phyloP scores from a whole-genome alignment of 805 yeast genomes.

The Teunomyces cretensis region DNA sequence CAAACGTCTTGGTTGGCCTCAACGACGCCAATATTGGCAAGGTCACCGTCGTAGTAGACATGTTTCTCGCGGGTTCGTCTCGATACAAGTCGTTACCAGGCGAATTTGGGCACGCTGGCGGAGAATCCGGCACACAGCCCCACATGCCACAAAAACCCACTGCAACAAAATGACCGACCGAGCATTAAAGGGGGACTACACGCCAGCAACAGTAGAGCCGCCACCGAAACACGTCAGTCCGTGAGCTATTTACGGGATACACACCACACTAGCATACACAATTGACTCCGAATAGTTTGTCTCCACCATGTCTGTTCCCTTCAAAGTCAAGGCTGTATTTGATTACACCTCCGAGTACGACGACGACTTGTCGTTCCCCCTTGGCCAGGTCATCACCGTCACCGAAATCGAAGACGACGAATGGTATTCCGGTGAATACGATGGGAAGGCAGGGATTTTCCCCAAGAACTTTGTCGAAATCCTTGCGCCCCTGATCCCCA shows the following conservation, averaged over 20 bases:
- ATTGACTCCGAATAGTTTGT: slow-evolving; percentile 11
- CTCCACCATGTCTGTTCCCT: slow-evolving; percentile 46
- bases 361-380: slow-evolving; percentile 76
- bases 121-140: too few relatives aligned
- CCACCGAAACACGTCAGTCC: too few relatives aligned
- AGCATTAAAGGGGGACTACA: too few relatives aligned
- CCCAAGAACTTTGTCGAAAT: slow-evolving; percentile 78
- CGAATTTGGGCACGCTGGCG: too few relatives aligned
- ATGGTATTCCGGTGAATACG: slow-evolving; percentile 79
- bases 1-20: slow-evolving; percentile 48
- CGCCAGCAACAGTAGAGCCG: too few relatives aligned
- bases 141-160: too few relatives aligned
- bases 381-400: slow-evolving; percentile 72
- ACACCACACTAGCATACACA: background rate
- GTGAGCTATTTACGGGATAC: background rate
- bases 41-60: slow-evolving; percentile 2
- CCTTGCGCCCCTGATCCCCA: slow-evolving; percentile 6
- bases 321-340: slow-evolving; percentile 65
- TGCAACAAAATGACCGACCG: slow-evolving; percentile 13
- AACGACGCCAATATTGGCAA: slow-evolving; percentile 23
- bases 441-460: slow-evolving; percentile 74
- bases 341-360: slow-evolving; percentile 63
- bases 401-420: slow-evolving; percentile 84
- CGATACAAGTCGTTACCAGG: too few relatives aligned
- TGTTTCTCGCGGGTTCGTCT: slow-evolving; percentile 9